Conservation (phyloP, 2,329 filamentous ascomycete species). For the Penicillium brasilianum region DNA sequence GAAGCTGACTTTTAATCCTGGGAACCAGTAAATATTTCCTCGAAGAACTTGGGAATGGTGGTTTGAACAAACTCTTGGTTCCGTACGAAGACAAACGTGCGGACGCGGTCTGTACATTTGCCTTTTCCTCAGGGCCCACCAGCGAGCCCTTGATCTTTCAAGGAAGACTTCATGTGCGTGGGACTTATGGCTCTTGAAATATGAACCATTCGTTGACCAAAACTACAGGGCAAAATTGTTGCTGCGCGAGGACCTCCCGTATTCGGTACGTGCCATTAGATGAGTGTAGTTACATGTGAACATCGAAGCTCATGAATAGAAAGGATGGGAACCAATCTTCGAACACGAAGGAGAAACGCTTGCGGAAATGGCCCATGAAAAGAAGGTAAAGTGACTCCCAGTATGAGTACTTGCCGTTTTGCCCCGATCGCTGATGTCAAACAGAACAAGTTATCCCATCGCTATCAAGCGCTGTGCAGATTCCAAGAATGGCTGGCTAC, state of each 20-base stretch:
- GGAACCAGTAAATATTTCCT: conserved; percentile 82
- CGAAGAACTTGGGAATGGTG: conserved; percentile 72
- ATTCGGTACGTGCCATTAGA: conserved; percentile 67
- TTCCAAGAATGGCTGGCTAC: conserved; percentile 23
- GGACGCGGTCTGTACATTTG: conserved; percentile 88
- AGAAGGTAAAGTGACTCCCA: conserved; percentile 41
- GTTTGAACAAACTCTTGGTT: conserved; percentile 79
- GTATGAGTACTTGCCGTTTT: neutral
- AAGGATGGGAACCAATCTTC: conserved; percentile 89
- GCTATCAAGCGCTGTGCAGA: conserved; percentile 21
- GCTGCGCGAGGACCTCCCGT: conserved; percentile 72
- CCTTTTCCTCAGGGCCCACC: conserved; percentile 78
- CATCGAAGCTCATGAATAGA: conserved; percentile 4
- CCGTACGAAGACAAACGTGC: conserved; percentile 85
- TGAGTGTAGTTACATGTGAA: neutral
- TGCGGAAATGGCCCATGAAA: conserved; percentile 84
- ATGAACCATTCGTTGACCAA: neutral
- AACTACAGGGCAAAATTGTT: conserved; percentile 71
- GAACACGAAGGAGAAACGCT: conserved; percentile 84
- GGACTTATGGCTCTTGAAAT: neutral
- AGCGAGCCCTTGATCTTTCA: conserved; percentile 81
- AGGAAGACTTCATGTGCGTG: conserved; percentile 52
- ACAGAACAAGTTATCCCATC: conserved; percentile 26
- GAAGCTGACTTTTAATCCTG: neutral
- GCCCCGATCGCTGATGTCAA: conserved; percentile 3